Base-by-base conservation (phyloP, 2,329 filamentous ascomycete species). In the Neoarthrinium moseri region DNA sequence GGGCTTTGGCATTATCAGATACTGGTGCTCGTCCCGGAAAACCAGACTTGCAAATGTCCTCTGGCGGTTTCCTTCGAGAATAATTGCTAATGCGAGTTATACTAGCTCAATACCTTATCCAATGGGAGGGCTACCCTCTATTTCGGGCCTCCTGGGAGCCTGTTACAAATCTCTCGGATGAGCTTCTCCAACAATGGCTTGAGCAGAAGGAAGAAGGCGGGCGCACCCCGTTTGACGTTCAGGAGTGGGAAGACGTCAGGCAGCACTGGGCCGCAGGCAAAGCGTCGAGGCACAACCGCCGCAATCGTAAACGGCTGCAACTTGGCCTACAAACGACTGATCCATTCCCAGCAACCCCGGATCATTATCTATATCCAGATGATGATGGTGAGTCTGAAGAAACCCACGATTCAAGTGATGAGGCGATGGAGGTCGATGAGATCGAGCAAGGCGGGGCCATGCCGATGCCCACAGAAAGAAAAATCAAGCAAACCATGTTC, bases 51-150 rank as follows among this genome's bases (percentile, higher is more conserved):
- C n/a, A n/a, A n/a, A n/a, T n/a, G n/a, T n/a, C n/a, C n/a, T n/a
- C n/a, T n/a, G n/a, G n/a, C n/a, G n/a, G n/a, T n/a, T n/a, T n/a
- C n/a, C n/a, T n/a, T n/a, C n/a, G n/a, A n/a, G n/a, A n/a, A n/a
- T n/a, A n/a, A n/a, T n/a, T n/a, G n/a, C n/a, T n/a, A n/a, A n/a
- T n/a, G n/a, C n/a, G n/a, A n/a, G n/a, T n/a, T n/a, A n/a, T n/a
- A n/a, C n/a, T n/a, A n/a, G n/a, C n/a, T 22, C 55, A 67, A 20
- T 89, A 81, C 57, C 72, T 90, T 2, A 75, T 88, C 18, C 74
- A 79, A 48, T 90, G 86, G 86, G 67, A 71, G 21, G 74, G 69
- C 2, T 91, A 84, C 56, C 68, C 72, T 2, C 50, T 82, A 5
- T 61, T 79, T n/a, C 62, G 77, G 47, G 72, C 73, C 45, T 83